Percentiles rank a stretch among this genome's conserved stretches.
Conservation (phyloP, 345 rosid species). For the Erodium maritimum region DNA sequence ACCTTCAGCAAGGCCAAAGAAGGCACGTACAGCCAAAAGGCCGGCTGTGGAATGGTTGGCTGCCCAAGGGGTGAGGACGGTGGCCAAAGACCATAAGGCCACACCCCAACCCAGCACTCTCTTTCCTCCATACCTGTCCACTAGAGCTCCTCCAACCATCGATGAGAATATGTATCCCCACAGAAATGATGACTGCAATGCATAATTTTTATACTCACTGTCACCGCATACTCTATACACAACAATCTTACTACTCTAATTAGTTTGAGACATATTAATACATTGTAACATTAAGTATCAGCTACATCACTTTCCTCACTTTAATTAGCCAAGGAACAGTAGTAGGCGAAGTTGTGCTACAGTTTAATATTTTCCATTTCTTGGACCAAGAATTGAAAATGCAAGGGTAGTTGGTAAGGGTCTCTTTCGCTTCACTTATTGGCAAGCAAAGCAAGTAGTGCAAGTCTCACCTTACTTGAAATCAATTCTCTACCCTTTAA, state of each 20-base stretch:
- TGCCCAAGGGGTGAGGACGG: conserved; percentile 84
- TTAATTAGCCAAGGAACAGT: no score
- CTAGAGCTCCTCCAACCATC: conserved; percentile 72
- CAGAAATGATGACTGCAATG: conserved; percentile 66
- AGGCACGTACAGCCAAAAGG: conserved; percentile 60
- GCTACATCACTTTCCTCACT: no score
- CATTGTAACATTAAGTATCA: no score
- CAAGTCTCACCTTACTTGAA: no score
- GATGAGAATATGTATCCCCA: conserved; percentile 98
- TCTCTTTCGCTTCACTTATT: background rate
- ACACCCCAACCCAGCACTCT: conserved; percentile 80
- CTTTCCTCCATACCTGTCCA: conserved; percentile 86
- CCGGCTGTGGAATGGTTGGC: conserved; percentile 67
- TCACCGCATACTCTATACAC: no score
- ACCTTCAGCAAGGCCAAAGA: conserved; percentile 90
- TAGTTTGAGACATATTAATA: no score
- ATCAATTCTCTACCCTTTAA: background rate
- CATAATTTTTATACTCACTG: background rate
- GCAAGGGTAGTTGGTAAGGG: background rate
- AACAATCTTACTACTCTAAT: no score
- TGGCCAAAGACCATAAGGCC: conserved; percentile 80
- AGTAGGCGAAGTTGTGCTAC: no score
- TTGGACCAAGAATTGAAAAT: no score
- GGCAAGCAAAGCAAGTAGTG: background rate
- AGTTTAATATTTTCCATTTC: no score